Percentiles rank a stretch among this genome's conserved stretches.
Evolutionary conservation across 23 red algal species (phyloP).

Genomic region (Chondrus crispus): DNA sequence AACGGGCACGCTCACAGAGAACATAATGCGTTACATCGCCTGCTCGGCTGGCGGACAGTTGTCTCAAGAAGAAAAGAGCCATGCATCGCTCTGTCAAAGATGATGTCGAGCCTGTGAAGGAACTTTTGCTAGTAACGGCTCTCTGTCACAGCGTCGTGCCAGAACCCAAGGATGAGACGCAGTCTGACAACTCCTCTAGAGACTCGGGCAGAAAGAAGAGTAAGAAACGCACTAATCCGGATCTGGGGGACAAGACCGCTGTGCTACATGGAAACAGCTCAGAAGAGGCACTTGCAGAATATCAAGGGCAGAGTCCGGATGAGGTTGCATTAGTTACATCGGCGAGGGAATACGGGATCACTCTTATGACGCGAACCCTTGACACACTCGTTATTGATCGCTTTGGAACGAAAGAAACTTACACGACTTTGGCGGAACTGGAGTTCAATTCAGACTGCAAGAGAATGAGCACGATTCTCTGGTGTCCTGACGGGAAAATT

Average conservation of each 20-base stretch:
- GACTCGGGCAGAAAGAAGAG: conserved; percentile 33
- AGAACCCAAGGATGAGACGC: conserved; percentile 45
- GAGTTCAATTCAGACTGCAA: conserved; percentile 89
- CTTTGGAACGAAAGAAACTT: conserved; percentile 62
- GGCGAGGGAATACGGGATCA: conserved; percentile 81
- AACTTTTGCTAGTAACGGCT: conserved; percentile 71
- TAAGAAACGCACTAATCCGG: background rate
- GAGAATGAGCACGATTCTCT: conserved; percentile 82
- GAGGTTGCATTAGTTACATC: conserved; percentile 86
- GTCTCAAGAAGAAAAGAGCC: conserved; percentile 39
- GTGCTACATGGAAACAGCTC: background rate
- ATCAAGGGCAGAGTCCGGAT: conserved; percentile 94
- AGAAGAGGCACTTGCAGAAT: conserved; percentile 28
- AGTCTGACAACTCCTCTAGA: background rate
- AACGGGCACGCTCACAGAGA: conserved; percentile 90
- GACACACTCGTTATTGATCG: conserved; percentile 56
- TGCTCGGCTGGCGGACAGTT: conserved; percentile 71
- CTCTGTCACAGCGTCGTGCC: conserved; percentile 90
- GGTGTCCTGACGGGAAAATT: conserved; percentile 70
- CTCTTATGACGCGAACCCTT: conserved; percentile 60
- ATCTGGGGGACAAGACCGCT: background rate
- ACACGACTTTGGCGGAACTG: conserved; percentile 59
- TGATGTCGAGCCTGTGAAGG: conserved; percentile 40
- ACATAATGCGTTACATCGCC: conserved; percentile 84
- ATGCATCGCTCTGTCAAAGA: conserved; percentile 54